Percentiles rank a stretch among this genome's conserved stretches.
Conservation (phyloP, 345 rosid genomes). For the Zanthoxylum bungeanum region DNA sequence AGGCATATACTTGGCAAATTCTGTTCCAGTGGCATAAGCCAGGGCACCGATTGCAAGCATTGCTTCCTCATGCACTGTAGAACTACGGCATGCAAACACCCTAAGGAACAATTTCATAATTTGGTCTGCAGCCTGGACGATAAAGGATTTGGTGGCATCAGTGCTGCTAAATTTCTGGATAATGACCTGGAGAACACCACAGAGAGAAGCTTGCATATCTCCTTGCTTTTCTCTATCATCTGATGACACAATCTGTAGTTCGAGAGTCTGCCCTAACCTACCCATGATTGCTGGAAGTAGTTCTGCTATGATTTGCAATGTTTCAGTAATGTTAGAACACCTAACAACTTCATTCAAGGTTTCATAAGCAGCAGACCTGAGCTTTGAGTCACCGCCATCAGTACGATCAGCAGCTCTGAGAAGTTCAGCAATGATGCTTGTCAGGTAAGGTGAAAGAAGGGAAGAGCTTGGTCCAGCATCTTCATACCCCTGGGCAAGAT, state of each 20-base stretch:
- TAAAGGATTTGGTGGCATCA: constrained; percentile 57
- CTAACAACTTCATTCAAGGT: constrained; percentile 90
- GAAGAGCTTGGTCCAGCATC: constrained; percentile 65
- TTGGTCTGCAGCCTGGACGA: constrained; percentile 72
- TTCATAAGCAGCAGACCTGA: constrained; percentile 81
- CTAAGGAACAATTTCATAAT: constrained; percentile 81
- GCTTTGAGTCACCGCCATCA: constrained; percentile 68
- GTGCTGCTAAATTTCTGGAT: constrained; percentile 75
- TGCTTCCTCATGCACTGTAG: constrained; percentile 98
- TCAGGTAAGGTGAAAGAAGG: constrained; percentile 64
- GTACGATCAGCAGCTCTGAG: constrained; percentile 71
- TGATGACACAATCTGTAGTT: constrained; percentile 61
- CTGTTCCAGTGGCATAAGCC: constrained; percentile 85
- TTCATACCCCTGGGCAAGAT: constrained; percentile 92
- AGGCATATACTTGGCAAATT: constrained; percentile 72
- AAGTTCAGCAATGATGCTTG: constrained; percentile 57
- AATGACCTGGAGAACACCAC: constrained; percentile 93
- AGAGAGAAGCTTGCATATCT: constrained; percentile 83
- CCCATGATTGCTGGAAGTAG: constrained; percentile 76
- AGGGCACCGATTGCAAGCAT: constrained; percentile 98
- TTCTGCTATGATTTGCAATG: constrained; percentile 60
- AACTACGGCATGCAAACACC: constrained; percentile 85
- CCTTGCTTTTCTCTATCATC: constrained; percentile 94
- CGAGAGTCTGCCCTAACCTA: constrained; percentile 68
- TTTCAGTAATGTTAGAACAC: constrained; percentile 65